These are phyloP conservation scores for Botrytis galanthina DNA, from an alignment of 2,329 filamentous ascomycete species.

Conservation along the genomic window DNA sequence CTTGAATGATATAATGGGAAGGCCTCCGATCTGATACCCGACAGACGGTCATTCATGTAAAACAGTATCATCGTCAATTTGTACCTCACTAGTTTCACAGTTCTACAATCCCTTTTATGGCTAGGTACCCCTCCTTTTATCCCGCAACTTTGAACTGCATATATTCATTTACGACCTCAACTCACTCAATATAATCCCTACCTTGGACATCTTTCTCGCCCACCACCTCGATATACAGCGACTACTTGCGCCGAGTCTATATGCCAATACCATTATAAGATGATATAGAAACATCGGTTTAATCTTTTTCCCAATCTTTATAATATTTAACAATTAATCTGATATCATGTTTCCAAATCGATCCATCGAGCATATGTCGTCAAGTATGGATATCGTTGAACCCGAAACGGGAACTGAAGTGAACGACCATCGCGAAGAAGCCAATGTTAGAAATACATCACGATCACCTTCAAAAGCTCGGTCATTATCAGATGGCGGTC, in stretches of 20 bases:
- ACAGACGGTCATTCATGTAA: not conserved
- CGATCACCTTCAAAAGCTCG: conserved; percentile 38
- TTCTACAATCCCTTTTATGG: not conserved
- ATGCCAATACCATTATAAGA: not conserved
- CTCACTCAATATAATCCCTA: too few relatives aligned
- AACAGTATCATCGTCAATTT: not conserved
- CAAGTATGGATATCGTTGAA: conserved; percentile 20
- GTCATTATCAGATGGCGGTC: conserved; percentile 35
- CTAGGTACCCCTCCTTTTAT: conserved; percentile 1
- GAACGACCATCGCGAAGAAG: conserved; percentile 13
- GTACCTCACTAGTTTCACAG: not conserved
- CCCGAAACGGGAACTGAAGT: not conserved
- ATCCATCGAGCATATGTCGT: conserved; percentile 13
- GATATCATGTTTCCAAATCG: conserved; percentile 4
- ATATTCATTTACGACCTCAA: not conserved
- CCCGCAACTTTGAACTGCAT: not conserved
- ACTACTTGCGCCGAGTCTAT: not conserved
- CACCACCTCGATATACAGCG: not conserved
- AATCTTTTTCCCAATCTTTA: not conserved
- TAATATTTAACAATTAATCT: conserved; percentile 7
- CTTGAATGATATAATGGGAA: not conserved
- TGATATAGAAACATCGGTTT: not conserved
- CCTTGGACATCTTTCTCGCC: conserved; percentile 1
- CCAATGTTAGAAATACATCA: conserved; percentile 16
- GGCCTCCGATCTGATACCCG: not conserved